Conservation (phyloP, 108 stramenopile genomes). For the Cyclotella choctawhatcheeana region DNA sequence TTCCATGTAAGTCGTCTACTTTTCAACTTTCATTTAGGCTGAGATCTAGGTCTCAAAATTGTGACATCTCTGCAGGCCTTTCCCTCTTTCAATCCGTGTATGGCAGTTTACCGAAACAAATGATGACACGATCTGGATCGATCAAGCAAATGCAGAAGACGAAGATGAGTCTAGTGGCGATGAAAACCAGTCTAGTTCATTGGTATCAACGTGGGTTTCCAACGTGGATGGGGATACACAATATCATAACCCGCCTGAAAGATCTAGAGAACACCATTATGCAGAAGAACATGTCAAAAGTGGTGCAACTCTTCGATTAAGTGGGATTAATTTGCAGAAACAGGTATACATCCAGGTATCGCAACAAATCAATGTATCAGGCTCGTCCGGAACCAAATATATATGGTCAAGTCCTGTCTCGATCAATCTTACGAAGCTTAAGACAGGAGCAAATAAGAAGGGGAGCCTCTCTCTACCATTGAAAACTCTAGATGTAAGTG, state of each 20-base stretch:
- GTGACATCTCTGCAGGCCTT: slow-evolving; percentile 13
- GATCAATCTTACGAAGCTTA: slow-evolving; percentile 30
- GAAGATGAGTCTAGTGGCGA: slow-evolving; percentile 30
- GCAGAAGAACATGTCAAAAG: slow-evolving; percentile 8
- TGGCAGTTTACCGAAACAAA: slow-evolving; percentile 26
- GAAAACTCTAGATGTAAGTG: slow-evolving; percentile 22
- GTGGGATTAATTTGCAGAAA: slow-evolving; percentile 41
- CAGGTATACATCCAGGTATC: slow-evolving; percentile 40
- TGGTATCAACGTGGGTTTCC: slow-evolving; percentile 27
- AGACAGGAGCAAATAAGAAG: slow-evolving; percentile 35
- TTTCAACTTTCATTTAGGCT: too few relatives aligned
- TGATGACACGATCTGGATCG: slow-evolving; percentile 14
- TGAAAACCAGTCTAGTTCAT: slow-evolving; percentile 21
- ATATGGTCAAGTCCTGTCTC: slow-evolving; percentile 41
- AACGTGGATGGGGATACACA: slow-evolving; percentile 5
- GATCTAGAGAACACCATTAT: background rate
- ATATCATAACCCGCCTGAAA: slow-evolving; percentile 22
- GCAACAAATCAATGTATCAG: slow-evolving; percentile 14
- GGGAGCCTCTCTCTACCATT: slow-evolving; percentile 32
- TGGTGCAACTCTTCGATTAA: slow-evolving; percentile 35
- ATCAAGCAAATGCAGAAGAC: background rate
- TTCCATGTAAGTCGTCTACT: too few relatives aligned
- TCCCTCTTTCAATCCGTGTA: slow-evolving; percentile 19
- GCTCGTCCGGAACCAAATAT: background rate
- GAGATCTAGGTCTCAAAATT: too few relatives aligned